Evolutionary conservation across 139 green algal genomes (phyloP), one percentile per base, ranked within the genome.

Genomic region (Chlamydomonas urium): DNA sequence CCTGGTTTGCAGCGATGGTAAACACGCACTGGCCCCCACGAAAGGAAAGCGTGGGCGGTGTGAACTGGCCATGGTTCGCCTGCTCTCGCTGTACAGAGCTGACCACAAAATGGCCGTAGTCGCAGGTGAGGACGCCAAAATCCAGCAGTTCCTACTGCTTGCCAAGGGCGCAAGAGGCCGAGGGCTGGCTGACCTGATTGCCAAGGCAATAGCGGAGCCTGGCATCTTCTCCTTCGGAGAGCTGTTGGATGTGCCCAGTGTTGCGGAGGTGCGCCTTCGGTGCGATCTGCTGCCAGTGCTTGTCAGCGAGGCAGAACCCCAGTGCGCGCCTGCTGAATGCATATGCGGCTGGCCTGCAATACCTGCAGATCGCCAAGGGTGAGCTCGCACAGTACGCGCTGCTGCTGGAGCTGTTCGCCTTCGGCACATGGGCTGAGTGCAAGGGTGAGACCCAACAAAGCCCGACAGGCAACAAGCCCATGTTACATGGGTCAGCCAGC

Each of bases 181-280:
- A 37, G 78, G 72, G 6, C 47, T 88, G 0, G 80, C 71, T 1
- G 84, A 93, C 23, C 61, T 94, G 0, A 88, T 96, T n/a, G 47
- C 69, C 62, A 88, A 85, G 58, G 90, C 85, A 17, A 94, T 88
- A 0, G 74, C 88, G n/a, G 89, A 96, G 62, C 91, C 90, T 0
- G 82, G 74, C 14, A 35, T 97, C 0, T 97, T 93, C 56, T 83
- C 86, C 0, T 97, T 96, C 71, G 89, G 87, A 0, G 93, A 98
- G 84, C 87, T 97, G 4, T 74, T 97, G 6, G 83, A 90, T 48
- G 36, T 91, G 24, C 82, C 85, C 0, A 79, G 42, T 6, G 80
- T 97, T 1, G 66, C 87, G 56, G 80, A 96, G 83, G 91, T 97
- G 38, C 17, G 50, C 23, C 24, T 32, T 32, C 19, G 8, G 53